phyloP scores from a whole-genome alignment of 2,329 filamentous ascomycete species.

The Penicillium sp. region DNA sequence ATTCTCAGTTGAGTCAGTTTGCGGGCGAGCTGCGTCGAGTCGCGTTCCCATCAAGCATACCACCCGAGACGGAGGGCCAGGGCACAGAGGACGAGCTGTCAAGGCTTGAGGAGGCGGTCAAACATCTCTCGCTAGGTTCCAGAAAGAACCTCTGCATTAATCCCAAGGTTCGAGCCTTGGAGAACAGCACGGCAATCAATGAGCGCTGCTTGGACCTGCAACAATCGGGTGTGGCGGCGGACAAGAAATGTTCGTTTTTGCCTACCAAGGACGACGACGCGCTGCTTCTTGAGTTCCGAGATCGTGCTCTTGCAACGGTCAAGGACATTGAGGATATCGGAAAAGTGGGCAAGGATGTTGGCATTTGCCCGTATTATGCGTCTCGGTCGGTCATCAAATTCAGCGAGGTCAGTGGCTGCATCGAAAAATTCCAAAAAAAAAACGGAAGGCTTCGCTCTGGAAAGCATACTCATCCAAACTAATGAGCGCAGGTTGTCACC shows the following conservation, averaged over 20 bases:
- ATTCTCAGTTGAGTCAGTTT: conserved; percentile 87
- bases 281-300: conserved; percentile 73
- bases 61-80: conserved; percentile 32
- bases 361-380: conserved; percentile 94
- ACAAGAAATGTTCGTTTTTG: conserved; percentile 68
- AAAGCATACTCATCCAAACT: background rate
- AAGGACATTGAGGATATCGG: conserved; percentile 92
- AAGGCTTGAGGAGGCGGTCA: conserved; percentile 56
- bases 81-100: conserved; percentile 16
- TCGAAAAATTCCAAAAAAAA: too few relatives aligned
- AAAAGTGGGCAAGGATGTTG: conserved; percentile 67
- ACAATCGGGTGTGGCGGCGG: conserved; percentile 56
- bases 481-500: conserved; percentile 61
- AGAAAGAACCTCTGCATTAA: conserved; percentile 90
- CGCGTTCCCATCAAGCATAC: conserved; percentile 66
- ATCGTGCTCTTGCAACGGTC: conserved; percentile 74
- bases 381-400: conserved; percentile 74
- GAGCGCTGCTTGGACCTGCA: conserved; percentile 89
- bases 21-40: conserved; percentile 74
- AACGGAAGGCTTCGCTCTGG: too few relatives aligned
- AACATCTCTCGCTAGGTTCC: conserved; percentile 77
- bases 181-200: conserved; percentile 73
- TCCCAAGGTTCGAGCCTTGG: conserved; percentile 65
- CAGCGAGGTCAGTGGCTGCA: conserved; percentile 54
- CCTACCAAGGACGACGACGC: conserved; percentile 70